Evolutionary conservation across 768 basidiomycete species (phyloP).

Genomic region (Plicaturopsis crispa): DNA sequence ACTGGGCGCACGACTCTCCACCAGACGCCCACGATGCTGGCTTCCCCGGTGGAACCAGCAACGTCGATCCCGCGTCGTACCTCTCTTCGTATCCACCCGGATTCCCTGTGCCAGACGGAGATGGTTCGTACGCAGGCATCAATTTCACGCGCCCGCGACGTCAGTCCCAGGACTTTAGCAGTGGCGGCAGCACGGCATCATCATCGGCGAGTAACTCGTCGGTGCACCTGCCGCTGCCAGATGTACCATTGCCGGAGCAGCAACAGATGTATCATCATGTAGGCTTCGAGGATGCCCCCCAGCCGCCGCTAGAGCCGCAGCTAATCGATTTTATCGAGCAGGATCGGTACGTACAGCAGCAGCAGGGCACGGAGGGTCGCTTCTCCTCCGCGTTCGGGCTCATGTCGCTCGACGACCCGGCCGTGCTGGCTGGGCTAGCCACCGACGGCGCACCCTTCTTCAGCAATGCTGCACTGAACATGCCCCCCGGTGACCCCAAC

Average conservation of each 20-base stretch:
- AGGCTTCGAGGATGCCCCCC: constrained; percentile 15
- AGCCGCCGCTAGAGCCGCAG: constrained; percentile 9
- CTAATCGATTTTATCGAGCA: constrained; percentile 4
- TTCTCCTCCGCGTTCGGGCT: constrained; percentile 65
- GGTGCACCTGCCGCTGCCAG: constrained; percentile 38
- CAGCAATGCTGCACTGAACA: constrained; percentile 18
- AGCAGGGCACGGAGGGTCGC: constrained; percentile 23
- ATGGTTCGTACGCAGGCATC: background rate
- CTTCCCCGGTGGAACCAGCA: background rate
- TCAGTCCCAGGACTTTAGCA: constrained; percentile 30
- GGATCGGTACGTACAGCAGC: constrained; percentile 11
- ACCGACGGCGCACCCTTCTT: constrained; percentile 62
- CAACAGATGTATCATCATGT: constrained; percentile 18
- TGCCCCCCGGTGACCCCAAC: constrained; percentile 31
- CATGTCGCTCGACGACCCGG: constrained; percentile 70
- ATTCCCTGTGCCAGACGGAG: background rate
- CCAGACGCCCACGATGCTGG: background rate
- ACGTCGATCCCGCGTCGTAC: background rate
- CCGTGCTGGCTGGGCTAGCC: constrained; percentile 54
- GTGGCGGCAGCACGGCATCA: constrained; percentile 34
- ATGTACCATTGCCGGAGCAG: constrained; percentile 7
- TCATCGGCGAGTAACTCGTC: constrained; percentile 41
- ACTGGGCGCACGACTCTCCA: background rate
- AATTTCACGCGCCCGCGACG: constrained; percentile 12
- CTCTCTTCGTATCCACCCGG: too few species aligned